These are phyloP conservation scores for Chlamydomonas urium DNA, from an alignment of 139 green algal species.

Conservation along the genomic window DNA sequence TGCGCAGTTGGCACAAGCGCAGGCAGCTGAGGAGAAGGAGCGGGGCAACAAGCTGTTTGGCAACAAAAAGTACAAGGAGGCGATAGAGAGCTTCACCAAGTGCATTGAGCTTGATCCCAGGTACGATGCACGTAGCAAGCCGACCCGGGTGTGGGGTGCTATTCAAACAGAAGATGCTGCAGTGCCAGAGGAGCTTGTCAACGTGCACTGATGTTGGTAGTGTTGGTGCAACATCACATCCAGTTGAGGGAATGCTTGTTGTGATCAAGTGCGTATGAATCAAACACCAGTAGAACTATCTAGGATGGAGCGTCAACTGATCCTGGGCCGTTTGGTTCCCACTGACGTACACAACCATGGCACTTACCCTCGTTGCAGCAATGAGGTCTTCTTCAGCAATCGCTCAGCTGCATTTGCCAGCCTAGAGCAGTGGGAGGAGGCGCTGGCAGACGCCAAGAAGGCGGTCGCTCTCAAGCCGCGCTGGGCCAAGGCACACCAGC, in stretches of 20 bases:
- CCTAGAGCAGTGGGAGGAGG: conserved; percentile 37
- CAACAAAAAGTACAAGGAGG: conserved; percentile 47
- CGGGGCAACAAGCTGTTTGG: conserved; percentile 64
- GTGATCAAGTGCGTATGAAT: neutral
- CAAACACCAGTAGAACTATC: neutral
- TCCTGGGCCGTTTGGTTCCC: neutral
- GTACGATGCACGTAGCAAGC: conserved; percentile 18
- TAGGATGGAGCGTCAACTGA: neutral
- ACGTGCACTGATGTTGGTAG: neutral
- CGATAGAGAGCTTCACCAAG: conserved; percentile 51
- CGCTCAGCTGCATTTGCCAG: conserved; percentile 52
- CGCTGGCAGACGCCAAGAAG: conserved; percentile 47
- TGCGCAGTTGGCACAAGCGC: conserved; percentile 11
- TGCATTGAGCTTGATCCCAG: conserved; percentile 67
- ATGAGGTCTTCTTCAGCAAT: conserved; percentile 75
- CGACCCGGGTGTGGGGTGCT: neutral
- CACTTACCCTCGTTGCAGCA: conserved; percentile 26
- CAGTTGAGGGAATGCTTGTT: neutral
- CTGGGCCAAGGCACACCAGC: conserved; percentile 46
- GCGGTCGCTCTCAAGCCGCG: conserved; percentile 12
- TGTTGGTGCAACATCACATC: neutral
- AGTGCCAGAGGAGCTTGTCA: neutral
- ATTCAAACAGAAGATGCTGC: neutral
- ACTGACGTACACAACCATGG: neutral
- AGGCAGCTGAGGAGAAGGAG: conserved; percentile 56